Percentiles rank a stretch among this genome's conserved stretches.
Conservation (phyloP, 2,329 filamentous ascomycete genomes). For the Phaeosphaeria sp. region DNA sequence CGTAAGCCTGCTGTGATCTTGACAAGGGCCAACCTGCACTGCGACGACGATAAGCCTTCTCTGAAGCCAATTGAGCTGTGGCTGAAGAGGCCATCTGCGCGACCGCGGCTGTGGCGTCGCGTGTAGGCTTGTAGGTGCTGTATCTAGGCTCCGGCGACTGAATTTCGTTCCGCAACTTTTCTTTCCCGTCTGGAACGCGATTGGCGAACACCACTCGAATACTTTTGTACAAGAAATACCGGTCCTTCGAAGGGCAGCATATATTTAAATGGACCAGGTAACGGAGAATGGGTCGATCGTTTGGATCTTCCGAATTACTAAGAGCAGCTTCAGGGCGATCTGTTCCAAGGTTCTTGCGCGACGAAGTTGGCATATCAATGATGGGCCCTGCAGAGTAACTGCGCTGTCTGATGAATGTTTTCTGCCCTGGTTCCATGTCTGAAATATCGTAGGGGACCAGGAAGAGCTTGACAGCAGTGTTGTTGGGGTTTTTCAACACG, state of each 20-base stretch:
- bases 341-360: constrained; percentile 56
- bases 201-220: constrained; percentile 97
- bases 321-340: constrained; percentile 61
- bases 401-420: constrained; percentile 94
- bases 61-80: constrained; percentile 28
- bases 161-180: constrained; percentile 87
- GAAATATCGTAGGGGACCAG: constrained; percentile 89
- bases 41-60: constrained; percentile 38
- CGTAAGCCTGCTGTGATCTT: constrained; percentile 35
- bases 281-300: constrained; percentile 76
- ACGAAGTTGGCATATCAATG: constrained; percentile 69
- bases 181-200: constrained; percentile 92
- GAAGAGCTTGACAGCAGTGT: constrained; percentile 96
- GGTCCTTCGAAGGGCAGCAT: constrained; percentile 81
- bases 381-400: constrained; percentile 89
- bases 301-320: constrained; percentile 56
- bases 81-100: constrained; percentile 28
- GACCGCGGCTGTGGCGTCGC: constrained; percentile 44
- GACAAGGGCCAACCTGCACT: constrained; percentile 40
- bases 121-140: constrained; percentile 76
- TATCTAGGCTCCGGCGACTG: constrained; percentile 88
- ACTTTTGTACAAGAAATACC: constrained; percentile 89
- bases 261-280: constrained; percentile 95
- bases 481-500: constrained; percentile 97
- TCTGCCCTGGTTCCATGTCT: constrained; percentile 92